Evolutionary conservation across 495 filamentous ascomycete species (phyloP), one percentile per base, ranked within the genome.

Genomic region (Talaromyces liani): DNA sequence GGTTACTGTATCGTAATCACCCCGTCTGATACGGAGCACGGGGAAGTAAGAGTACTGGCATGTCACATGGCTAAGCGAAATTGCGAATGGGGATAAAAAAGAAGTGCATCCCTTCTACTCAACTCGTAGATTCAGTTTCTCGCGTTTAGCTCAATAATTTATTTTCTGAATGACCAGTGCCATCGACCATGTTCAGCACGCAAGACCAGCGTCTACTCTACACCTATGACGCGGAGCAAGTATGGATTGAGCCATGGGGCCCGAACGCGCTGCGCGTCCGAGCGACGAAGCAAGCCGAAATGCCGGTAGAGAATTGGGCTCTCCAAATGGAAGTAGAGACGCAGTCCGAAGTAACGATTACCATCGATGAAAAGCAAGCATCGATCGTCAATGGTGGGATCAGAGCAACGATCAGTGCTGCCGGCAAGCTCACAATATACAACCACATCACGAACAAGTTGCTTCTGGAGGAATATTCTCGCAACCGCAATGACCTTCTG

Each of bases 231-330:
- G 29, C 58, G 14, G 58, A 60, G 34, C 25, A 60, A 41, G 6
- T 85, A 62, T 83, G 80, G 77, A 75, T 86, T 56, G 75, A 84
- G 62, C 75, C 81, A 61, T 85, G 82, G 82, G 81, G 82, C 24
- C 69, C 72, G 9, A 79, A 83, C 65, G 80, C 82, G 2, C 67
- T 86, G 45, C 80, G 83, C 20, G 66, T 86, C 25, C 78, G 82
- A 34, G 80, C 82, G 3, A 84, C 82, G 22, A 80, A 79, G 63
- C 73, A 73, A 33, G 72, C 12, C 69, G 67, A 12, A 79, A 84
- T 72, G 80, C 83, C 7, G 63, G 67, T 4, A 77, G 84, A 65
- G 20, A 72, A 82, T 67, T 85, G 83, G 82, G 84, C 83, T 8
- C 73, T 86, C 65, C 71, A 70, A 45, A 61, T 55, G 58, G 63